Percentiles rank a stretch among this genome's conserved stretches.
Conservation (phyloP, 352 stramenopile genomes). For the Achlya hypogyna region DNA sequence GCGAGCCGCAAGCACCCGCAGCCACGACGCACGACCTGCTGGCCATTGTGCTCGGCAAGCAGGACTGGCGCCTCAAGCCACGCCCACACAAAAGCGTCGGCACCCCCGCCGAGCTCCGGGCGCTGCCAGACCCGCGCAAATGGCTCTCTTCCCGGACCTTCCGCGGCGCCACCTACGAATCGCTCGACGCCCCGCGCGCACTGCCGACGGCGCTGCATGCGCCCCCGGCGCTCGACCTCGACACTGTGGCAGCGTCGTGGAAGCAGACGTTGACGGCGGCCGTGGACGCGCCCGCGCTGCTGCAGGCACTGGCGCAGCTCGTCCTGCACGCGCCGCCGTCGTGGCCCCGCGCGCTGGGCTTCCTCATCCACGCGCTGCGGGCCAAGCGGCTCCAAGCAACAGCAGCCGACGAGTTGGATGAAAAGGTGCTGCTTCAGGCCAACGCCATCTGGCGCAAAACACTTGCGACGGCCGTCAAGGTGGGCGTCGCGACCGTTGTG, state of each 20-base stretch:
- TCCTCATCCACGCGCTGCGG: conserved; percentile 11
- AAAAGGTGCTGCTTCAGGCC: conserved; percentile 5
- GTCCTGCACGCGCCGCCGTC: not conserved
- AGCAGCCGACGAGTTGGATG: not conserved
- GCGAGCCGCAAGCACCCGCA: not conserved
- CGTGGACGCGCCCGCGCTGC: not conserved
- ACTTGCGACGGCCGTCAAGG: conserved; percentile 8
- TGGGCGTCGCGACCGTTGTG: not conserved
- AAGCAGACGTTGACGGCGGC: not conserved
- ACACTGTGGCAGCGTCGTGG: not conserved
- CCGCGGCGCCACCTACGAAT: not conserved
- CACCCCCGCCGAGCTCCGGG: not conserved
- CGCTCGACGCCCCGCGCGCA: not conserved
- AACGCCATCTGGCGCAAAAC: not conserved
- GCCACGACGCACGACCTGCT: not conserved
- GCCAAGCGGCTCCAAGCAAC: conserved; percentile 1
- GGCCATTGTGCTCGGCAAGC: not conserved
- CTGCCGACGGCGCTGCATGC: not conserved
- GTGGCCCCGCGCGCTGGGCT: not conserved
- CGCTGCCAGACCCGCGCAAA: not conserved
- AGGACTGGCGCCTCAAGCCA: not conserved
- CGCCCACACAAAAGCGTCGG: not conserved
- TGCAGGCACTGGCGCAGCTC: conserved; percentile 8
- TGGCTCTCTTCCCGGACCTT: not conserved
- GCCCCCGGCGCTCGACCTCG: not conserved